Conservation (phyloP, 2,329 filamentous ascomycete genomes). For the Parastagonospora nodorum region DNA sequence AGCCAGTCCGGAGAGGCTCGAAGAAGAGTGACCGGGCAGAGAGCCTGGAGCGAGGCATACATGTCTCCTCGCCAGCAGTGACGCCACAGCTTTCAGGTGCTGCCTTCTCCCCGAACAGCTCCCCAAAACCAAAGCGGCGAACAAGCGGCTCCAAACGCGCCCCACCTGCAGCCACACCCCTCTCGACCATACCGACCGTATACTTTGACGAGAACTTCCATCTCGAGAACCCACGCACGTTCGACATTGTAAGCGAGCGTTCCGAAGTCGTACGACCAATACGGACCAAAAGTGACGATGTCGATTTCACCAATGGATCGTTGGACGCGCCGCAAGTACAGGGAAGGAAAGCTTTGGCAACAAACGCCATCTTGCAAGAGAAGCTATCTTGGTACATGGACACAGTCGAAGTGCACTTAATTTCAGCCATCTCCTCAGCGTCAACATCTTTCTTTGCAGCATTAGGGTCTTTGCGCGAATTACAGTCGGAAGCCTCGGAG, state of each 20-base stretch:
- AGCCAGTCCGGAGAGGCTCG: conserved; percentile 53
- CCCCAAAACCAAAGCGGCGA: conserved; percentile 55
- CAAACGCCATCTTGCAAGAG: conserved; percentile 96
- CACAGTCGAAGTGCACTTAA: conserved; percentile 95
- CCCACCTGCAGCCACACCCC: conserved; percentile 75
- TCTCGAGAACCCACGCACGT: conserved; percentile 92
- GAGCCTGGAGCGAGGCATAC: conserved; percentile 50
- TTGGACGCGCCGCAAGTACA: conserved; percentile 60
- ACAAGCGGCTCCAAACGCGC: conserved; percentile 63
- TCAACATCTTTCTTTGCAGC: conserved; percentile 97
- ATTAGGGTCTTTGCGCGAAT: conserved; percentile 83
- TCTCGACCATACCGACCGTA: conserved; percentile 89
- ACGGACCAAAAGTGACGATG: conserved; percentile 51
- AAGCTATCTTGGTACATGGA: conserved; percentile 99
- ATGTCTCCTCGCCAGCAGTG: conserved; percentile 37
- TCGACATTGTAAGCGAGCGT: conserved; percentile 93
- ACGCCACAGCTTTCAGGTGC: conserved; percentile 49
- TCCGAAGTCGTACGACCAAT: conserved; percentile 87
- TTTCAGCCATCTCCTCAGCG: conserved; percentile 92
- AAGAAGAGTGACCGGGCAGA: conserved; percentile 57
- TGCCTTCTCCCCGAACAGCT: conserved; percentile 52
- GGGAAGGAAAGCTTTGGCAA: conserved; percentile 82
- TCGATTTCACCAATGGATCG: conserved; percentile 64
- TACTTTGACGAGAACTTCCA: conserved; percentile 97
- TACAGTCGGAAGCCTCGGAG: conserved; percentile 89